A percentile compares a stretch with the other conserved stretches of the same genome.
These are phyloP conservation scores for Podospora anserina DNA, from an alignment of 495 filamentous ascomycete species.

Conservation along the genomic window DNA sequence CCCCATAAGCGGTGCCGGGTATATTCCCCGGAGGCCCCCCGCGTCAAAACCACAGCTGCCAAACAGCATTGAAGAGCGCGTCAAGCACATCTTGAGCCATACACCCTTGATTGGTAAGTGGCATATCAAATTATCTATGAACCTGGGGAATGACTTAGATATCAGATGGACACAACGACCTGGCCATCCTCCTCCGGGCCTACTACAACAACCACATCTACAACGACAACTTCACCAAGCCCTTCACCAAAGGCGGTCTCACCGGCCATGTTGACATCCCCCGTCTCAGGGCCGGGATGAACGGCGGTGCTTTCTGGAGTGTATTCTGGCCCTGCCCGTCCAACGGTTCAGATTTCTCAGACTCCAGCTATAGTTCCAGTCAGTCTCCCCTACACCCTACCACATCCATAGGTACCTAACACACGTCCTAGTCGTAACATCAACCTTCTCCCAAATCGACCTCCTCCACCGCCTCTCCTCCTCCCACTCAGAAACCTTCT, in stretches of 20 bases:
- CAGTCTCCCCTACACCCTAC: not conserved
- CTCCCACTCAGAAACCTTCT: conserved; percentile 69
- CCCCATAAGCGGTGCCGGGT: not conserved
- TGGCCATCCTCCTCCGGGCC: conserved; percentile 69
- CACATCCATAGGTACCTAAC: conserved; percentile 14
- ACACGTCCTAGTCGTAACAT: conserved; percentile 45
- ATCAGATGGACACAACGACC: conserved; percentile 88
- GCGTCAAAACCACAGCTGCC: not conserved
- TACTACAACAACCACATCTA: conserved; percentile 77
- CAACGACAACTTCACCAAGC: conserved; percentile 62
- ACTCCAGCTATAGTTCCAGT: conserved; percentile 59
- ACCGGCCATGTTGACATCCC: conserved; percentile 76
- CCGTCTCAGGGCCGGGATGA: conserved; percentile 53
- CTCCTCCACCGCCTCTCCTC: conserved; percentile 65
- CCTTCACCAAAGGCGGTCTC: conserved; percentile 65
- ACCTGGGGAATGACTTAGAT: conserved; percentile 8
- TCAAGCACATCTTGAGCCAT: conserved; percentile 62
- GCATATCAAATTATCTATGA: not conserved
- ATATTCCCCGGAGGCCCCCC: not conserved
- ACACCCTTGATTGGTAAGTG: conserved; percentile 75
- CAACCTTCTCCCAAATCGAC: conserved; percentile 82
- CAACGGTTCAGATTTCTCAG: conserved; percentile 68
- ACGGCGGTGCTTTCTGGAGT: conserved; percentile 87
- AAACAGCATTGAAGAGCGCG: conserved; percentile 59
- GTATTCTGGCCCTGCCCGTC: conserved; percentile 75